Evolutionary conservation across 1,284 basidiomycete species (phyloP).

Genomic region (Rhodotorula sp.): DNA sequence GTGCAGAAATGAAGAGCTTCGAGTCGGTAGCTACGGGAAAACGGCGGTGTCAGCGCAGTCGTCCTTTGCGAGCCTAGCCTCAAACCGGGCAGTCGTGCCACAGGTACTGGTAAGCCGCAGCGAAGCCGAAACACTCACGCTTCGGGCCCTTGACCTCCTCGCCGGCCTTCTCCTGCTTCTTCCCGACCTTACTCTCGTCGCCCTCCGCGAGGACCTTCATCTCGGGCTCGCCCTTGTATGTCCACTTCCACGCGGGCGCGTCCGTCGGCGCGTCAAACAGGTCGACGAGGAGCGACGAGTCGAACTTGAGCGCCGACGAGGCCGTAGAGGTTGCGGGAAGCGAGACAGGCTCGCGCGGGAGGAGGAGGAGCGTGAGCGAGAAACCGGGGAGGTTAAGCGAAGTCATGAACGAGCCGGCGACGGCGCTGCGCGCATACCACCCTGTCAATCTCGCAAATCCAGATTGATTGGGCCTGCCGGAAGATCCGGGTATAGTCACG

Average conservation of each 20-base stretch:
- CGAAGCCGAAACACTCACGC: slow-evolving; percentile 14
- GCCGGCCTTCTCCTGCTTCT: slow-evolving; percentile 1
- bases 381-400: slow-evolving; percentile 95
- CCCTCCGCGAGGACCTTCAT: slow-evolving; percentile 34
- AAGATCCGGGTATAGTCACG: too few species aligned
- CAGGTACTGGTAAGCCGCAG: not conserved
- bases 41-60: not conserved
- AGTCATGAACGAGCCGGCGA: slow-evolving; percentile 60
- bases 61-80: too few species aligned
- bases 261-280: slow-evolving; percentile 73
- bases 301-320: slow-evolving; percentile 37
- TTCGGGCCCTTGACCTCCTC: slow-evolving; percentile 35
- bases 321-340: not conserved
- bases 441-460: slow-evolving; percentile 15
- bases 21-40: slow-evolving; percentile 35
- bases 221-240: slow-evolving; percentile 37
- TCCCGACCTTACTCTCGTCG: slow-evolving; percentile 33
- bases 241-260: slow-evolving; percentile 72
- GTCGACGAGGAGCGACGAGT: slow-evolving; percentile 61
- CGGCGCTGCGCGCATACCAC: slow-evolving; percentile 45
- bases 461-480: too few species aligned
- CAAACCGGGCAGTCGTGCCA: not conserved
- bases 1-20: slow-evolving; percentile 59
- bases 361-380: slow-evolving; percentile 79
- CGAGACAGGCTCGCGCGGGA: slow-evolving; percentile 58